Evolutionary conservation across 2,329 filamentous ascomycete genomes (phyloP).

Genomic region (Pseudophaeomoniella oleicola): DNA sequence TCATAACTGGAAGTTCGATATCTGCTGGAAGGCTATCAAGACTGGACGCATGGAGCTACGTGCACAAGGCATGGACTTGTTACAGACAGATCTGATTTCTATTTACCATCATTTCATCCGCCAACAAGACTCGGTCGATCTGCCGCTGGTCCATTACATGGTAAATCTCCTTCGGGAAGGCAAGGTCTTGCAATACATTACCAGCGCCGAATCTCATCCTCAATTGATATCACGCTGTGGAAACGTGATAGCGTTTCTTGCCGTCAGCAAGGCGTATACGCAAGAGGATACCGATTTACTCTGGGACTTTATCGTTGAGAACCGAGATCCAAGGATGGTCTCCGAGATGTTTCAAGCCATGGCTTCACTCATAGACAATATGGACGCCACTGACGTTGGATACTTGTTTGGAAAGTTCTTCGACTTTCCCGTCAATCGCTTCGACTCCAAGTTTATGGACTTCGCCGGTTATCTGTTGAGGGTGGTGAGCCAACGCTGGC

Average conservation of each 20-base stretch:
- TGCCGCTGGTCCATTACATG: conserved; percentile 49
- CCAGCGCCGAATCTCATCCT: conserved; percentile 82
- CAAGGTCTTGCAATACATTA: conserved; percentile 68
- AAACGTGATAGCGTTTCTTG: conserved; percentile 77
- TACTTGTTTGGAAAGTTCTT: conserved; percentile 56
- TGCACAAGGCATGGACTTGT: conserved; percentile 58
- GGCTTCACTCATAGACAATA: conserved; percentile 3
- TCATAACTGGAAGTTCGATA: conserved; percentile 53
- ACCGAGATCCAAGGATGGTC: conserved; percentile 71
- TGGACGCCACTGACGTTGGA: conserved; percentile 28
- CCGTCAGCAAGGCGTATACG: conserved; percentile 62
- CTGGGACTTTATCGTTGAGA: conserved; percentile 69
- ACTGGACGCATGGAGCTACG: conserved; percentile 85
- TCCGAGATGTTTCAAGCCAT: conserved; percentile 64
- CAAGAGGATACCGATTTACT: conserved; percentile 60
- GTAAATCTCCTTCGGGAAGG: conserved; percentile 54
- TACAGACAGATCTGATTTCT: conserved; percentile 55
- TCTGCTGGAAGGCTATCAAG: conserved; percentile 57
- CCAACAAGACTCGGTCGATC: conserved; percentile 19
- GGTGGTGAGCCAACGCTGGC: not conserved
- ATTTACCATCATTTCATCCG: conserved; percentile 49
- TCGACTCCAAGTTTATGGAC: conserved; percentile 46
- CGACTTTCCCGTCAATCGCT: conserved; percentile 46
- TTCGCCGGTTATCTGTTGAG: conserved; percentile 44
- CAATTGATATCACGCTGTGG: conserved; percentile 69